A percentile compares a stretch with the other conserved stretches of the same genome.
Evolutionary conservation across 768 basidiomycete species (phyloP).

Genomic region (Rhodotorula paludigena): DNA sequence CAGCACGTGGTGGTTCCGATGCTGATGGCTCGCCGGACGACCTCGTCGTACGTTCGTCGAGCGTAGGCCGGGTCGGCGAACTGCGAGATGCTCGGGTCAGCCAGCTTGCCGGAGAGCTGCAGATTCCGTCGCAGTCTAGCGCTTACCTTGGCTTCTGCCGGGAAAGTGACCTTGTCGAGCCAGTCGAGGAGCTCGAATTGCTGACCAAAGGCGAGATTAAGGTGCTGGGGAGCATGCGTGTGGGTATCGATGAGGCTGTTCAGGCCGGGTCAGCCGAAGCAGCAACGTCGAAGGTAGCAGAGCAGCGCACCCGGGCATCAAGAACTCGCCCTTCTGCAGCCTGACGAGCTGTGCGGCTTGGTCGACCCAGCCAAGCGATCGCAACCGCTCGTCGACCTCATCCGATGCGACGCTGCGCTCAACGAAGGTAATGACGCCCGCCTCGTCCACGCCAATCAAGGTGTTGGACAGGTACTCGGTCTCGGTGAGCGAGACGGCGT

Average conservation of each 20-base stretch:
- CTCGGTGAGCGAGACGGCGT: constrained; percentile 34
- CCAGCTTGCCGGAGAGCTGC: not conserved
- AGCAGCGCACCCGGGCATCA: constrained; percentile 37
- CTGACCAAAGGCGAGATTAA: constrained; percentile 55
- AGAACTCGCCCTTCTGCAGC: constrained; percentile 34
- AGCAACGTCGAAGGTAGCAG: not conserved
- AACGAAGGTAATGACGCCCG: constrained; percentile 41
- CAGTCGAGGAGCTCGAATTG: constrained; percentile 84
- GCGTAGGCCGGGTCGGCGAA: constrained; percentile 71
- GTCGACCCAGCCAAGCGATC: constrained; percentile 5
- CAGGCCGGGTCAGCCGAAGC: too few species aligned
- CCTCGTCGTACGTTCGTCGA: constrained; percentile 59
- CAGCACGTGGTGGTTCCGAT: constrained; percentile 63
- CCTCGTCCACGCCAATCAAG: constrained; percentile 40
- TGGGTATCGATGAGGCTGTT: constrained; percentile 40
- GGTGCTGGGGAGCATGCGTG: constrained; percentile 63
- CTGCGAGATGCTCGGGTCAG: not conserved
- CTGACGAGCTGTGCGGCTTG: not conserved
- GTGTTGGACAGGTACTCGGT: constrained; percentile 36
- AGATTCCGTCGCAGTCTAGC: not conserved
- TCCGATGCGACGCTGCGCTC: constrained; percentile 14
- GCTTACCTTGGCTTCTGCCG: constrained; percentile 64
- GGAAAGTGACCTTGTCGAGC: constrained; percentile 74
- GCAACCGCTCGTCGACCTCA: constrained; percentile 10
- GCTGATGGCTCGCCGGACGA: constrained; percentile 56